Evolutionary conservation across 1,139 yeast genomes (phyloP), one percentile per base, ranked within the genome.

Genomic region (Chernovozyma sophiae-reginae): DNA sequence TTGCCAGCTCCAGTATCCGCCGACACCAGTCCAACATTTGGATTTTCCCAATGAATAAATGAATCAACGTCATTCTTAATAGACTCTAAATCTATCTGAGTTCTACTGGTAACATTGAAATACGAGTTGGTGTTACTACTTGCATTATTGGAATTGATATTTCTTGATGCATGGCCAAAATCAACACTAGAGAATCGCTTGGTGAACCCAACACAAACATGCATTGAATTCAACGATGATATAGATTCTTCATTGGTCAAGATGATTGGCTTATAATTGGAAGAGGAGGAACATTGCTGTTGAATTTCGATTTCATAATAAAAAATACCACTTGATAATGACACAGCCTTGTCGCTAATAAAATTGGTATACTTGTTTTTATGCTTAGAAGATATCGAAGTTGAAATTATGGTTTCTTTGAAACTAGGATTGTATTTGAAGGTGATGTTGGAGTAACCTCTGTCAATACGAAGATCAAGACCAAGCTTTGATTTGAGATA

Each of bases 291-390:
- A 31, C 55, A 47, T 25, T 49, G 53, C 43, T 67, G 72, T 24
- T 48, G 53, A 10, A 66, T 52, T 39, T 65, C 68, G 7, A 61
- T 53, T 43, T 67, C 73, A 41, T 65, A 67, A 42, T 67, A 67
- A 43, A 49, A 66, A 1, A 66, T 47, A 1, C 73, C 72, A 5
- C 56, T 44, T 11, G 65, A 48, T 3, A 67, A 53, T 10, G 46
- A 44, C 1, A 67, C 51, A 2, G 65, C 58, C 36, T 61, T 58
- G 41, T 67, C 66, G 6, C 66, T 49, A 22, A 67, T 59, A 40
- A 66, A 66, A 42, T 66, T 67, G 43, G 51, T 57, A 42, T 53
- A 62, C 28, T 52, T 46, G 14, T 44, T 40, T 18, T 46, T 42
- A 18, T 34, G 42, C 12, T 37, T 30, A 4, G 39, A 19, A 2